Evolutionary conservation across 495 filamentous ascomycete genomes (phyloP), one percentile per base, ranked within the genome.

Genomic region (Massariosphaeria phaeospora): DNA sequence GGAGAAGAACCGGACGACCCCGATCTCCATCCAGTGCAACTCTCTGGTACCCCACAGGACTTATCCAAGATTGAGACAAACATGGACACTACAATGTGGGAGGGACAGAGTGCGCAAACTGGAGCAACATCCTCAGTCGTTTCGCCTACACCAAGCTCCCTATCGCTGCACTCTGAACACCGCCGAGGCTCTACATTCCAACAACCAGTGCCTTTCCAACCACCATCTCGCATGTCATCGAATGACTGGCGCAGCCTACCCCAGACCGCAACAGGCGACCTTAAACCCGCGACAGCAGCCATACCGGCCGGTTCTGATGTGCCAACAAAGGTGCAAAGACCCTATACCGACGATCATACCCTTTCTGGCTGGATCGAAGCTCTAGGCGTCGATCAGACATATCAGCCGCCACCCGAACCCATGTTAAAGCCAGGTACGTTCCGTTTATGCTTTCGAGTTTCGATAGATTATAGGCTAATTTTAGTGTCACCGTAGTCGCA

Each of bases 1-100:
- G 94, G 90, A 43, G 84, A 86, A 2, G 87, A 89, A 20, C 69
- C 79, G 12, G 93, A 98, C 64, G 93, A 98, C 63, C 89, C 91
- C 2, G 94, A 97, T 69, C 66, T 85, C 13, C 84, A 86, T 63
- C 93, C 93, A 0, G 90, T 96, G 25, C 73, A 76, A 36, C 73
- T 97, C 3, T 73, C 81, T 1, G 85, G 87, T 10, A 86, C 89
- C 42, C 73, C 80, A 7, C 71, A 76, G 3, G 79, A 83, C 40
- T 68, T 83, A 8, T 72, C 75, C 18, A 80, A 77, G 50, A 73
- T 80, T 13, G 81, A 84, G 20, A 52, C 74, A 9, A 67, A 48
- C n/a, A 73, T 76, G 33, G 80, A 84, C 38, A 75, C 66, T 24
- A 70, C 75, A 9, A 79, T 78, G 70, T 81, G 81, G 51, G 75